Percentiles rank a stretch among this genome's conserved stretches.
Conservation (phyloP, 352 stramenopile species). For the Phytopythium vexans region DNA sequence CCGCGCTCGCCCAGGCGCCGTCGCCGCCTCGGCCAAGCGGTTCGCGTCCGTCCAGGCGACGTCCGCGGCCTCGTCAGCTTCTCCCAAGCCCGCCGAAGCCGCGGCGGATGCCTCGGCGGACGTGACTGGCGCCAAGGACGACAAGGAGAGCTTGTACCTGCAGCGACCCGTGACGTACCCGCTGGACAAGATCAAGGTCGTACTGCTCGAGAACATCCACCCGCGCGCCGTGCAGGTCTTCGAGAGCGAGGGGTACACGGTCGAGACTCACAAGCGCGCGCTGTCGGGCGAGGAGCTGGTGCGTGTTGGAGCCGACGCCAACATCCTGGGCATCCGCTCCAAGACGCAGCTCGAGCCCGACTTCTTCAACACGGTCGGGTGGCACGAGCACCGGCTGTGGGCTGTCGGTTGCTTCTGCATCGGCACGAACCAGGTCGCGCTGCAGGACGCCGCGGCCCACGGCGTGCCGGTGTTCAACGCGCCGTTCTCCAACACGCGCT, state of each 20-base stretch:
- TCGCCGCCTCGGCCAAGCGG: slow-evolving; percentile 8
- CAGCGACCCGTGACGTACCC: slow-evolving; percentile 71
- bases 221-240: slow-evolving; percentile 72
- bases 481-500: slow-evolving; percentile 86
- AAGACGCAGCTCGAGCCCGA: slow-evolving; percentile 78
- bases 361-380: slow-evolving; percentile 76
- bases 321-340: slow-evolving; percentile 79
- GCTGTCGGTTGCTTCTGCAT: slow-evolving; percentile 83
- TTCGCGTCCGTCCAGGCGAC: slow-evolving; percentile 38
- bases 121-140: slow-evolving; percentile 7
- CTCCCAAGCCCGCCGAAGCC: slow-evolving; percentile 13
- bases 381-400: slow-evolving; percentile 78
- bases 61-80: not conserved
- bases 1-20: slow-evolving; percentile 13
- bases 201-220: slow-evolving; percentile 84
- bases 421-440: slow-evolving; percentile 78
- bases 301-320: slow-evolving; percentile 62
- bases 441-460: slow-evolving; percentile 46
- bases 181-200: slow-evolving; percentile 80
- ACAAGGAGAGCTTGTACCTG: slow-evolving; percentile 35
- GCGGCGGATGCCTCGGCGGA: slow-evolving; percentile 2
- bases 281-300: slow-evolving; percentile 74
- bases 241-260: slow-evolving; percentile 68
- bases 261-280: slow-evolving; percentile 77
- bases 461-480: slow-evolving; percentile 85